Evolutionary conservation across 177 flowering plant genomes (phyloP).

Genomic region (Vitis hybrid): DNA sequence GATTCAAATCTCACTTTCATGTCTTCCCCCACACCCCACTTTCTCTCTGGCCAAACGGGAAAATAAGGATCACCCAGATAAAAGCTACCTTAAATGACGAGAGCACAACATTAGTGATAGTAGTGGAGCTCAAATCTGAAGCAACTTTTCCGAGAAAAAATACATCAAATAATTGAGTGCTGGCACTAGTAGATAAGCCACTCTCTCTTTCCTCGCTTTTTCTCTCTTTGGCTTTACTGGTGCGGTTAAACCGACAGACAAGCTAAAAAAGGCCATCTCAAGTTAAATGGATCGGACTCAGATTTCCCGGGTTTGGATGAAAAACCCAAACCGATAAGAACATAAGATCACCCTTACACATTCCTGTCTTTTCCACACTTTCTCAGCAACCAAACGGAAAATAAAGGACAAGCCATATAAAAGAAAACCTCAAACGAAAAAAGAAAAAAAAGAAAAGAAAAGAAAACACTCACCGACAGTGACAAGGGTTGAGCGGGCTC

Average conservation of each 20-base stretch:
- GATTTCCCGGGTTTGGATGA: too few relatives aligned
- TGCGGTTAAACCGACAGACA: too few relatives aligned
- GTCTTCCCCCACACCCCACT: too few relatives aligned
- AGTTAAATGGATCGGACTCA: too few relatives aligned
- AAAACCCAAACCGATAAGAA: too few relatives aligned
- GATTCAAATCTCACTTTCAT: too few relatives aligned
- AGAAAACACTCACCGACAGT: background rate
- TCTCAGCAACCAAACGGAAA: too few relatives aligned
- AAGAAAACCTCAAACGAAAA: too few relatives aligned
- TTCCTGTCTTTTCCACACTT: too few relatives aligned
- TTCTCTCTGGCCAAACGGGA: background rate
- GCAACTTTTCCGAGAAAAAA: background rate
- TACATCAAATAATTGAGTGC: background rate
- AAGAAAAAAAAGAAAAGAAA: accelerated
- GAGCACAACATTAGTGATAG: background rate
- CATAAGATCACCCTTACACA: too few relatives aligned
- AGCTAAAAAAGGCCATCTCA: too few relatives aligned
- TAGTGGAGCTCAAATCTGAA: slow-evolving; percentile 1
- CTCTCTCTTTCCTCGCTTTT: background rate
- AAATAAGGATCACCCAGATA: slow-evolving; percentile 17
- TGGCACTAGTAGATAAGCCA: background rate
- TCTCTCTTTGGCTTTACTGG: background rate
- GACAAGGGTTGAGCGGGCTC: background rate
- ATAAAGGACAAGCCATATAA: too few relatives aligned
- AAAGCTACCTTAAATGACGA: slow-evolving; percentile 18